Percentiles rank a stretch among this genome's conserved stretches.
phyloP scores from a whole-genome alignment of 1,284 basidiomycete species.

The Moesziomyces globuligerus region DNA sequence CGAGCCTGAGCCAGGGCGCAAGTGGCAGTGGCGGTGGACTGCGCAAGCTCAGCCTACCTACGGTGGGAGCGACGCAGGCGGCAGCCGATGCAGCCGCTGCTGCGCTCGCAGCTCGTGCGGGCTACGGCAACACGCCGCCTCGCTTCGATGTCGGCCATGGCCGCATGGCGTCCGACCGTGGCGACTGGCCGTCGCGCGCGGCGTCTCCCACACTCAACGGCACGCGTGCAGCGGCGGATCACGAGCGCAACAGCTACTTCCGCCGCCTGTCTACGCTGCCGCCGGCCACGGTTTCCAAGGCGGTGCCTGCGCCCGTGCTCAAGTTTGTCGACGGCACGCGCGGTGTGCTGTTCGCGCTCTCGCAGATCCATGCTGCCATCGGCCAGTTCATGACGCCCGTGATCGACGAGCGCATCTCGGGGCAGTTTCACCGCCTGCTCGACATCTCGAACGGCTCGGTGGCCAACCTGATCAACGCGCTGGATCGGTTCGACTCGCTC shows the following conservation, averaged over 20 bases:
- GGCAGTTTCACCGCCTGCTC: conserved; percentile 55
- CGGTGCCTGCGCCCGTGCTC: conserved; percentile 79
- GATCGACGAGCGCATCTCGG: conserved; percentile 79
- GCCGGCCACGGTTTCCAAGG: conserved; percentile 74
- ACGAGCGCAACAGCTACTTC: conserved; percentile 87
- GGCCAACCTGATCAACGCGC: conserved; percentile 82
- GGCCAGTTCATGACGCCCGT: conserved; percentile 88
- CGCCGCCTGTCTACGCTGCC: conserved; percentile 82
- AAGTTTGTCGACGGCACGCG: conserved; percentile 86
- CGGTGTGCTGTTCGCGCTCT: conserved; percentile 89
- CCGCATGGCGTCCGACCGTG: conserved; percentile 30
- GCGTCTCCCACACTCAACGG: conserved; percentile 67
- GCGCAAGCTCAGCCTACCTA: conserved; percentile 56
- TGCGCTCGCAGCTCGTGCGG: conserved; percentile 40
- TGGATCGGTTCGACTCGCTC: conserved; percentile 90
- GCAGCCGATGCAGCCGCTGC: conserved; percentile 59
- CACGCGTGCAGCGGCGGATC: conserved; percentile 72
- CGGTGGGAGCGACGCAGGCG: conserved; percentile 55
- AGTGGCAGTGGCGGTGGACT: conserved; percentile 35
- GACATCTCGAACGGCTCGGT: conserved; percentile 80
- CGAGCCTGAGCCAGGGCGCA: too few relatives aligned
- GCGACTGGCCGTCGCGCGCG: conserved; percentile 32
- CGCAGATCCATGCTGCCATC: conserved; percentile 89
- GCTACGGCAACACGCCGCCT: conserved; percentile 37
- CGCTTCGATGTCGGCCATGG: conserved; percentile 37